Conservation (phyloP, 768 basidiomycete genomes). For the Rhodosporidiobolus sp. region DNA sequence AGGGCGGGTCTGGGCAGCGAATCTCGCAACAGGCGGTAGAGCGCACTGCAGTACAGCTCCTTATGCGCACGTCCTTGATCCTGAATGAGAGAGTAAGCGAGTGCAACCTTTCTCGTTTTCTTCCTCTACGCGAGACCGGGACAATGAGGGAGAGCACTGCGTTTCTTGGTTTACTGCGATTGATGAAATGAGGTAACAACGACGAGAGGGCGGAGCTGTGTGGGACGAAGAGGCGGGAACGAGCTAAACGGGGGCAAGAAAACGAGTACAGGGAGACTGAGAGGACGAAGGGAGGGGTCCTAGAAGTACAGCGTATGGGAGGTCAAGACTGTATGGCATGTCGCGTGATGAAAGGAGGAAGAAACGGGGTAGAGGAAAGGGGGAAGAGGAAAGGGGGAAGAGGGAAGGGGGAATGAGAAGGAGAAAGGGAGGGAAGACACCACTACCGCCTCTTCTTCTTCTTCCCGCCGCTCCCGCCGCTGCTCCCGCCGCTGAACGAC, state of each 20-base stretch:
- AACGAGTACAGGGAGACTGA: neutral
- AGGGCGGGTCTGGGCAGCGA: conserved; percentile 36
- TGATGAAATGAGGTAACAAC: too few species aligned
- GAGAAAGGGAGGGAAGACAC: neutral
- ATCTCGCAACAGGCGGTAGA: conserved; percentile 36
- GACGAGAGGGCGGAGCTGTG: too few species aligned
- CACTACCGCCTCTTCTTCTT: conserved; percentile 21
- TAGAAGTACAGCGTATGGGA: too few species aligned
- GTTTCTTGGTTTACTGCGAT: too few species aligned
- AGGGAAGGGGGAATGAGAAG: neutral
- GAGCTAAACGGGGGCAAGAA: too few species aligned
- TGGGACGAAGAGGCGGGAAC: neutral
- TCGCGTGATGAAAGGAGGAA: too few species aligned
- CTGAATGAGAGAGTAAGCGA: too few species aligned
- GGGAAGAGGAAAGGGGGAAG: neutral
- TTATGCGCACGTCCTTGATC: too few species aligned
- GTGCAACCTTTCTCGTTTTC: neutral
- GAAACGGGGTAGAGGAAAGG: neutral
- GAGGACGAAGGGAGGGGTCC: neutral
- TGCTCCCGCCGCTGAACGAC: neutral
- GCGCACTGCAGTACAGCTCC: too few species aligned
- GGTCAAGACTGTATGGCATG: too few species aligned
- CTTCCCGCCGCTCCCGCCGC: conserved; percentile 1
- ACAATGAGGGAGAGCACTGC: too few species aligned
- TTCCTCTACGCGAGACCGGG: too few species aligned